Evolutionary conservation across 768 basidiomycete genomes (phyloP), one percentile per base, ranked within the genome.

Genomic region (Tremella mesenterica): DNA sequence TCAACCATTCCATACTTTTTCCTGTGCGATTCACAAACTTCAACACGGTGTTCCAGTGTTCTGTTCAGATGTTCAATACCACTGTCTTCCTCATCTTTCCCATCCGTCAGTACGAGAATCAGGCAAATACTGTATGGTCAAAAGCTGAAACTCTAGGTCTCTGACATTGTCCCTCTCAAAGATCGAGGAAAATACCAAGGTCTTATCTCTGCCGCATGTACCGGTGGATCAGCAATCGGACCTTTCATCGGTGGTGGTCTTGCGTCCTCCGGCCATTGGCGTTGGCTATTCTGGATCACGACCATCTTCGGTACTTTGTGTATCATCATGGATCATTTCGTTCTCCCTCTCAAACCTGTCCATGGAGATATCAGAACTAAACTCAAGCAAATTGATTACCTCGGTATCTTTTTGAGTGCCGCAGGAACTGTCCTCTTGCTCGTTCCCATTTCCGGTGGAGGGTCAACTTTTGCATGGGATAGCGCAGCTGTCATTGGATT

Each of bases 391-490:
- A 64, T 69, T 57, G 67, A 69, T 46, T 66, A 59, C 59, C 41
- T 60, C 30, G 67, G 67, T 6, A 60, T 47, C 10, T 9, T 64
- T 13, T 48, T 64, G 12, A 49, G 56, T 18, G 49, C 61, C 27
- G 49, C 62, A 6, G 58, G 55, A 59, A 66, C 60, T 1, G 48
- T 66, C n/a, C 59, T 54, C 46, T 39, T 66, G 16, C 47, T 69
- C 27, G 67, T 62, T 1, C 66, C 66, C 2, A 36, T 68, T 21
- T 51, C 53, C 12, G 66, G 66, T 1, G 66, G 66, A 0, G 66
- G 66, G 4, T 53, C 54, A 2, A 59, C 60, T 2, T 65, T 65
- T 18, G 52, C 58, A 0, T 68, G 66, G 66, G 30, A 48, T 16
- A 47, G 56, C 10, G 48, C 66, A 0, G 51, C 54, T 3, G 65